Base-by-base conservation (phyloP, 371 early-diverging fungal species). In the Mortierella polycephala region DNA sequence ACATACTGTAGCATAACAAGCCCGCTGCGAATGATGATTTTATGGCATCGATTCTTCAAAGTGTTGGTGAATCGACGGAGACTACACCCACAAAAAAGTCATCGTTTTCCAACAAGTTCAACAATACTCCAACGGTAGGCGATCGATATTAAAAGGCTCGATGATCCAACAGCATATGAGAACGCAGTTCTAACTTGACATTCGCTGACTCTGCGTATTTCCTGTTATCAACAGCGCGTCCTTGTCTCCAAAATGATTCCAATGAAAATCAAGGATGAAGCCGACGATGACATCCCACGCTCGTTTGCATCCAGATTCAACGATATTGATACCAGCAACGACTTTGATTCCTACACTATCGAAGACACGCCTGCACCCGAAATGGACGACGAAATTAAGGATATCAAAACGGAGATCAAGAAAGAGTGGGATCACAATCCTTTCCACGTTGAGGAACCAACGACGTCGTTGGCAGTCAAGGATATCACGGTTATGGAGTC, bases 201-300 rank as follows among this genome's bases (percentile, higher is more conserved):
- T 30, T 30, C 30, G n/a, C n/a, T n/a, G 7, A 18, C 49, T 2
- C 13, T 47, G 13, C 11, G 52, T 60, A 1, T 49, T 37, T 14
- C 18, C 42, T 55, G 5, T 6, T 58, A 49, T 52, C 30, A 30
- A 30, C 30, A 76, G 77, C 64, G 68, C 18, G 54, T 60, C n/a
- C 47, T 75, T 5, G 66, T 75, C 30, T 69, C 69, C 13, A 75
- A 62, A 53, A 47, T 75, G 52, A 65, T 58, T 7, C 65, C 71
- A 9, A 30, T 76, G 14, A 76, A 64, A 50, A 71, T 76, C 62
- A 67, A 71, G 54, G 74, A 79, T 53, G 74, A 69, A 40, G 71
- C 62, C 18, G 14, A 58, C 54, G 82, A 73, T 16, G 62, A 65
- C 30, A 14, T 20, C n/a, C 63, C 69, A 20, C 45, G 44, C 13